Evolutionary conservation across 257 asterid species (phyloP).

Genomic region (Knoxia roxburghii): DNA sequence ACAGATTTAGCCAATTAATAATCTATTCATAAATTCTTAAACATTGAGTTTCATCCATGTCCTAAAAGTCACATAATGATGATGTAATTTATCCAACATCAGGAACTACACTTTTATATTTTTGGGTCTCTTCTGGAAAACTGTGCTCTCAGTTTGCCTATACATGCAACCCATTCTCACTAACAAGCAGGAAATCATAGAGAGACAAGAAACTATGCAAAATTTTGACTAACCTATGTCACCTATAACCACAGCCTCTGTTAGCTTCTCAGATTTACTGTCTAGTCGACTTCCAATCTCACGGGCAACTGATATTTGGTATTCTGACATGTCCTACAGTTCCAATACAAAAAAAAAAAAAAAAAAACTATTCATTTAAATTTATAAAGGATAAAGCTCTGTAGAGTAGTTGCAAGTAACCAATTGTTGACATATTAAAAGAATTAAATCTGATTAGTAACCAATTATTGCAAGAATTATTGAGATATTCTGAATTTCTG

Average conservation of each 20-base stretch:
- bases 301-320: constrained; percentile 76
- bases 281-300: constrained; percentile 80
- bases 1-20: neutral
- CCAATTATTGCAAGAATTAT: too few species aligned
- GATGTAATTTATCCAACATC: neutral
- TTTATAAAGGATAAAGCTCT: neutral
- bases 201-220: constrained; percentile 8
- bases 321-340: constrained; percentile 72
- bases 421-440: neutral
- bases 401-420: neutral
- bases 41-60: neutral
- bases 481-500: too few species aligned
- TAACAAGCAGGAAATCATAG: constrained; percentile 4
- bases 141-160: neutral
- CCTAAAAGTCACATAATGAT: neutral
- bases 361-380: neutral
- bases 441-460: neutral
- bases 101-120: neutral
- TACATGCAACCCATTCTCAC: neutral
- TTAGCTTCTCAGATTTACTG: constrained; percentile 75
- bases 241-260: constrained; percentile 64
- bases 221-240: constrained; percentile 58
- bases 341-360: constrained; percentile 24
- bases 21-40: neutral
- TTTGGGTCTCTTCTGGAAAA: neutral